phyloP scores from a whole-genome alignment of 2,329 filamentous ascomycete species.

The Alternaria sp. region DNA sequence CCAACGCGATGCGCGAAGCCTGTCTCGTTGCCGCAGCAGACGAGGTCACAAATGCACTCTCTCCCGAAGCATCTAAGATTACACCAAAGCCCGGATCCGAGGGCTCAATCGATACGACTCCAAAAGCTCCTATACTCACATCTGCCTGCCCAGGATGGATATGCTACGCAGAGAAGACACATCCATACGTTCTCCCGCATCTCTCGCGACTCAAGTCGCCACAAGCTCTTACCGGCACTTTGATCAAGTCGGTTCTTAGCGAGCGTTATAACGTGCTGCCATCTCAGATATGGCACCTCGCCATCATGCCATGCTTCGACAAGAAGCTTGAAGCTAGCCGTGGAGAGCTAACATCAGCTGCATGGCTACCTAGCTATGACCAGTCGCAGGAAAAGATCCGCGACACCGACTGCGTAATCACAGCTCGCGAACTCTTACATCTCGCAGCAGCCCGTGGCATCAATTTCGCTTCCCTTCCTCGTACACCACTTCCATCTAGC shows the following conservation, averaged over 20 bases:
- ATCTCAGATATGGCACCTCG: constrained; percentile 88
- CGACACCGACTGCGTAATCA: constrained; percentile 98
- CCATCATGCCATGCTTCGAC: constrained; percentile 98
- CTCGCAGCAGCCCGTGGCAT: constrained; percentile 81
- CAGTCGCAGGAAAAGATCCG: constrained; percentile 59
- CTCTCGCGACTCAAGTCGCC: constrained; percentile 91
- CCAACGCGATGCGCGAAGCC: constrained; percentile 80
- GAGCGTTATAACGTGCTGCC: constrained; percentile 74
- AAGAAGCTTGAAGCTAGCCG: constrained; percentile 97
- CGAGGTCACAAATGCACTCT: constrained; percentile 52
- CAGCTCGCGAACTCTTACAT: constrained; percentile 91
- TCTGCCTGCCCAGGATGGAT: constrained; percentile 98
- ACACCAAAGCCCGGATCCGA: constrained; percentile 35
- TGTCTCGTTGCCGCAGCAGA: constrained; percentile 70
- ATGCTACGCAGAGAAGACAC: constrained; percentile 98
- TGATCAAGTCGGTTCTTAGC: constrained; percentile 86
- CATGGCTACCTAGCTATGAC: constrained; percentile 62
- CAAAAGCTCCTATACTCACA: constrained; percentile 73
- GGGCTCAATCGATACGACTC: constrained; percentile 52
- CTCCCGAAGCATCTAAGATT: constrained; percentile 31
- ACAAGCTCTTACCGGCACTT: constrained; percentile 87
- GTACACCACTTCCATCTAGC: constrained; percentile 57
- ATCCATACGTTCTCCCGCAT: constrained; percentile 90
- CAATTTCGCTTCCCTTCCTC: constrained; percentile 75
- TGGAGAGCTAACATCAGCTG: constrained; percentile 83